Percentiles rank a stretch among this genome's conserved stretches.
Conservation (phyloP, 371 early-diverging fungal species). For the Mucor mucedo region DNA sequence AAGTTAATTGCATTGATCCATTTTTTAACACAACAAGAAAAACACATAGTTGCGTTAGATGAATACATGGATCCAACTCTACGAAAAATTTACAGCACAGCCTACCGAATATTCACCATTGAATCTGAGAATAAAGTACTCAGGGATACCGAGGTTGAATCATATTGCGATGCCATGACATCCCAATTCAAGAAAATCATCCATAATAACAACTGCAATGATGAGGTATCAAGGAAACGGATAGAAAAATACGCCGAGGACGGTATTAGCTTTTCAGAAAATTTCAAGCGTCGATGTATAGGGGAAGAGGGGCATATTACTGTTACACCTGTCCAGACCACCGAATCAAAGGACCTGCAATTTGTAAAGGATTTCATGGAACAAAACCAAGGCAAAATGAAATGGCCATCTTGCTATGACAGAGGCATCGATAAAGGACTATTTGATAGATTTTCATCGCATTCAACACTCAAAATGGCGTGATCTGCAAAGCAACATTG, state of each 20-base stretch:
- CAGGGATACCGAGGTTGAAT: no score
- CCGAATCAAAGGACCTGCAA: slow-evolving; percentile 13
- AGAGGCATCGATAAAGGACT: slow-evolving; percentile 16
- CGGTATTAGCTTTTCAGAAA: slow-evolving; percentile 16
- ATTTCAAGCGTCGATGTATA: slow-evolving; percentile 18
- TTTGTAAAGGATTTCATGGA: slow-evolving; percentile 19
- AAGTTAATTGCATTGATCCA: slow-evolving; percentile 19
- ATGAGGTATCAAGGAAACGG: slow-evolving; percentile 14
- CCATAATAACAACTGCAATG: slow-evolving; percentile 12
- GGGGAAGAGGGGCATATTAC: no score
- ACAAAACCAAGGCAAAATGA: slow-evolving; percentile 17
- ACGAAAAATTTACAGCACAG: slow-evolving; percentile 19
- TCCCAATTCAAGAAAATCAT: slow-evolving; percentile 22
- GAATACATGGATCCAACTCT: slow-evolving; percentile 22
- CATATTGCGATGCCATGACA: slow-evolving; percentile 16
- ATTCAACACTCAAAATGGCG: slow-evolving; percentile 18
- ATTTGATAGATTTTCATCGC: slow-evolving; percentile 15
- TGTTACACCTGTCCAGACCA: slow-evolving; percentile 19
- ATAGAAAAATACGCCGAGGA: slow-evolving; percentile 20
- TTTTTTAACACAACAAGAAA: slow-evolving; percentile 20
- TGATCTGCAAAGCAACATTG: no score
- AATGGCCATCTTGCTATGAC: slow-evolving; percentile 20
- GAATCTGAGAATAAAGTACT: no score
- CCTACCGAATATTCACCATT: no score
- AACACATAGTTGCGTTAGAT: slow-evolving; percentile 16